Percentiles rank a stretch among this genome's conserved stretches.
Conservation (phyloP, 345 rosid species). For the Salix exigua region DNA sequence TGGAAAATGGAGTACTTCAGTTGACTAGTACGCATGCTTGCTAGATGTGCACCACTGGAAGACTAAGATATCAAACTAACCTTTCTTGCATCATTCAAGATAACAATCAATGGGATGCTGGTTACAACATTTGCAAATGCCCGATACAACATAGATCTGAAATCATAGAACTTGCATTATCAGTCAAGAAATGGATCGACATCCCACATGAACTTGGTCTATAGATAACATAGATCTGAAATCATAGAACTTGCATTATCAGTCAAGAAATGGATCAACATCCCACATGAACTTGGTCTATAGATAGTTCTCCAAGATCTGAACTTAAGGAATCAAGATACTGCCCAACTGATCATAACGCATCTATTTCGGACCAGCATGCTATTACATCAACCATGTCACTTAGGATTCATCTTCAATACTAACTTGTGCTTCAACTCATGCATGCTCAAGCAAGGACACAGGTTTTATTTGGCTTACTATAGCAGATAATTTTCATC, state of each 20-base stretch:
- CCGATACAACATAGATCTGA: constrained; percentile 60
- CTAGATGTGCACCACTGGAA: constrained; percentile 5
- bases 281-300: background rate
- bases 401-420: no score
- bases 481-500: no score
- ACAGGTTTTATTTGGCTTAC: no score
- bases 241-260: constrained; percentile 13
- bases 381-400: no score
- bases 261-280: background rate
- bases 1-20: constrained; percentile 21
- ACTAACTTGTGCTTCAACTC: background rate
- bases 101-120: constrained; percentile 57
- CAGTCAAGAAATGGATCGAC: background rate
- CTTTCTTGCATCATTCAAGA: constrained; percentile 67
- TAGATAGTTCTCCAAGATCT: background rate
- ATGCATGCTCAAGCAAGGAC: background rate
- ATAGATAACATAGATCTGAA: constrained; percentile 49
- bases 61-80: constrained; percentile 33
- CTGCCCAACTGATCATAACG: no score
- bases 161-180: constrained; percentile 18
- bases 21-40: constrained; percentile 11
- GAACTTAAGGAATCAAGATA: no score
- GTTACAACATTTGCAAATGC: constrained; percentile 66
- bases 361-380: no score
- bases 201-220: background rate